Evolutionary conservation across 352 stramenopile species (phyloP).

Genomic region (Globisporangium paroecandrum): DNA sequence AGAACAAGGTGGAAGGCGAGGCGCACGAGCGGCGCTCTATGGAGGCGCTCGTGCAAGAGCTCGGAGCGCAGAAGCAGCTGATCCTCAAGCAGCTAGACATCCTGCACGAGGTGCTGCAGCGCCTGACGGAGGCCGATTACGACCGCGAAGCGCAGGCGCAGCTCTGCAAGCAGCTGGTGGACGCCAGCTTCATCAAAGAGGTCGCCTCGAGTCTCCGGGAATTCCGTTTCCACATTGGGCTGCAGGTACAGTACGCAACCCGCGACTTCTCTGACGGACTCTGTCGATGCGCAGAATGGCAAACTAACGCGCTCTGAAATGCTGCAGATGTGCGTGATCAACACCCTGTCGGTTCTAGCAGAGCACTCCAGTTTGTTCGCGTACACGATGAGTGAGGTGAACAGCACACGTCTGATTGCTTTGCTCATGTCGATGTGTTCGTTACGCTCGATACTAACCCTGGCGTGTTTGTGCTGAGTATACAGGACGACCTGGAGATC

Average conservation of each 20-base stretch:
- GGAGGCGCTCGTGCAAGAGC: constrained; percentile 27
- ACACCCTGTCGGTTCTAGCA: constrained; percentile 40
- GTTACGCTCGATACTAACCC: neutral
- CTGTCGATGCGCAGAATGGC: neutral
- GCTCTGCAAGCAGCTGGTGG: constrained; percentile 41
- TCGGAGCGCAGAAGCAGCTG: constrained; percentile 37
- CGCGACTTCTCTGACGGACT: neutral
- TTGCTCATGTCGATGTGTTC: neutral
- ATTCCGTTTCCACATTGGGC: constrained; percentile 52
- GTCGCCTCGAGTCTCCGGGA: constrained; percentile 50
- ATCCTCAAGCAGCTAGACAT: constrained; percentile 33
- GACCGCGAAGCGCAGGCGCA: constrained; percentile 19
- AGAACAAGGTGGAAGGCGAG: constrained; percentile 19
- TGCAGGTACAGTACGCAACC: constrained; percentile 34
- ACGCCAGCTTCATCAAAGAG: constrained; percentile 34
- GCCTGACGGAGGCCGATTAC: constrained; percentile 28
- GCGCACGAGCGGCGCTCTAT: constrained; percentile 11
- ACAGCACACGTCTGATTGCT: neutral
- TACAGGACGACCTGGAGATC: constrained; percentile 28
- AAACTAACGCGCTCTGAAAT: neutral
- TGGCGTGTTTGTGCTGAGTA: neutral
- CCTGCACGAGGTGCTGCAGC: constrained; percentile 31
- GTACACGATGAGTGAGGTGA: constrained; percentile 57
- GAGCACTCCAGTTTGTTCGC: constrained; percentile 50
- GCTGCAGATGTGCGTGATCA: constrained; percentile 34